phyloP scores from a whole-genome alignment of 495 filamentous ascomycete genomes.

The Aspergillus biplanus region DNA sequence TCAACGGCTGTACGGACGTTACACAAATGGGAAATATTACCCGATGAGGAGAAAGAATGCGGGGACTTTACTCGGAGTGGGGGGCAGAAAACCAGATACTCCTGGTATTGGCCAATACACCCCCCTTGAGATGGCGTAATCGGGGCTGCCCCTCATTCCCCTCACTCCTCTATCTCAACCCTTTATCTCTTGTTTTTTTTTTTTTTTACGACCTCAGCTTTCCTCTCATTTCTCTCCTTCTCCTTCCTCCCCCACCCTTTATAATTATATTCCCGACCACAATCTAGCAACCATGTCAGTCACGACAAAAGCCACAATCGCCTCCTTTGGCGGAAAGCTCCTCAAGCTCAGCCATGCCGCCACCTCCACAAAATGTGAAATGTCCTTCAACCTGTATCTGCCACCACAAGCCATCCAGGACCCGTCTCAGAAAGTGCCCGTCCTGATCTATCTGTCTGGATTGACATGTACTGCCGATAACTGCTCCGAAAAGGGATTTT shows the following conservation, averaged over 20 bases:
- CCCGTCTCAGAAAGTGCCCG: slow-evolving; percentile 64
- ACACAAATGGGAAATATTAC: slow-evolving; percentile 9
- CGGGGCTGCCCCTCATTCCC: slow-evolving; percentile 27
- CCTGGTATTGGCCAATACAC: not conserved
- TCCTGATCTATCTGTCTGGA: slow-evolving; percentile 93
- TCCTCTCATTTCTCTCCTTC: slow-evolving; percentile 10
- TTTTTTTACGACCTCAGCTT: not conserved
- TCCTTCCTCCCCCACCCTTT: slow-evolving; percentile 4
- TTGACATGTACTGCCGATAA: slow-evolving; percentile 96
- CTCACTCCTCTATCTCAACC: slow-evolving; percentile 23
- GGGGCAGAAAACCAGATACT: not conserved
- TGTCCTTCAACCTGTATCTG: slow-evolving; percentile 70
- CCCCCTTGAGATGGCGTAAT: not conserved
- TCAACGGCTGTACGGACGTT: no score
- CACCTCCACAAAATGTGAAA: slow-evolving; percentile 63
- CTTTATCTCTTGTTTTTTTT: slow-evolving; percentile 17
- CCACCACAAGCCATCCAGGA: slow-evolving; percentile 55
- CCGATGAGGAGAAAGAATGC: slow-evolving; percentile 17
- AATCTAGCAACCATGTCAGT: slow-evolving; percentile 63
- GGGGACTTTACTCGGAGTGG: not conserved
- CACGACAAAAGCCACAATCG: slow-evolving; percentile 85
- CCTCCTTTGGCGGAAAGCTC: slow-evolving; percentile 92
- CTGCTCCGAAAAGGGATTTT: slow-evolving; percentile 92
- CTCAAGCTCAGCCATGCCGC: slow-evolving; percentile 89
- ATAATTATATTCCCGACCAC: not conserved